Conservation (phyloP, 108 stramenopile species). For the Schizochytrium sp. region DNA sequence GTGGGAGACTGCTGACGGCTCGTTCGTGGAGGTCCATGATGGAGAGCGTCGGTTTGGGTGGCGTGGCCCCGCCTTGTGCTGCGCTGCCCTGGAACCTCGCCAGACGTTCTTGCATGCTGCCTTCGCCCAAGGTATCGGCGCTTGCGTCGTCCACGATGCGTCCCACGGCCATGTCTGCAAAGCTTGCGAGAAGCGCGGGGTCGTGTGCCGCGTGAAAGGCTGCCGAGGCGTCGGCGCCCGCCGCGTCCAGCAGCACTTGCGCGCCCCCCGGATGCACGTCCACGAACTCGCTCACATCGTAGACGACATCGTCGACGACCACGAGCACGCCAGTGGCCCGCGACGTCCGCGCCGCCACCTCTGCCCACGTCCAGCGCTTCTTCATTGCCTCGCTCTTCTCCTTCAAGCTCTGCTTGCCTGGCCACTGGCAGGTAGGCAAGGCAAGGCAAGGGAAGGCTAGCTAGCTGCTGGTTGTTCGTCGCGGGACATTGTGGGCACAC, state of each 20-base stretch:
- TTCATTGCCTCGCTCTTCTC: too few species aligned
- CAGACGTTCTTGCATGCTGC: not conserved
- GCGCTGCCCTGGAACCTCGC: not conserved
- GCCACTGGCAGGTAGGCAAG: too few species aligned
- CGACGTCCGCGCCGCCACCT: constrained; percentile 64
- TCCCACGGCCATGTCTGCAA: not conserved
- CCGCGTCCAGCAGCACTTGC: not conserved
- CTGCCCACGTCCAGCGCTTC: not conserved
- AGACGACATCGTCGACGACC: constrained; percentile 75
- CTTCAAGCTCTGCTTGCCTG: too few species aligned
- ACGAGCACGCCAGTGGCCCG: constrained; percentile 81
- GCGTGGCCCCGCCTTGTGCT: not conserved
- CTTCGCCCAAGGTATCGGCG: not conserved
- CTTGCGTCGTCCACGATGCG: not conserved
- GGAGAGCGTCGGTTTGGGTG: not conserved
- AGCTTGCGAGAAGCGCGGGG: not conserved
- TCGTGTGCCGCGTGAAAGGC: not conserved
- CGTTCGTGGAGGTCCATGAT: not conserved
- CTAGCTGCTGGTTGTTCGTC: too few species aligned
- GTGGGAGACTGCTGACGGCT: not conserved
- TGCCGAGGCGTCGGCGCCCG: not conserved
- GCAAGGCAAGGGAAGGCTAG: too few species aligned
- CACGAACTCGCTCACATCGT: constrained; percentile 65
- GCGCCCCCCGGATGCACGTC: not conserved
- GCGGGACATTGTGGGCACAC: too few species aligned